Evolutionary conservation across 768 basidiomycete genomes (phyloP).

Genomic region (Phlebiopsis flavidoalba): DNA sequence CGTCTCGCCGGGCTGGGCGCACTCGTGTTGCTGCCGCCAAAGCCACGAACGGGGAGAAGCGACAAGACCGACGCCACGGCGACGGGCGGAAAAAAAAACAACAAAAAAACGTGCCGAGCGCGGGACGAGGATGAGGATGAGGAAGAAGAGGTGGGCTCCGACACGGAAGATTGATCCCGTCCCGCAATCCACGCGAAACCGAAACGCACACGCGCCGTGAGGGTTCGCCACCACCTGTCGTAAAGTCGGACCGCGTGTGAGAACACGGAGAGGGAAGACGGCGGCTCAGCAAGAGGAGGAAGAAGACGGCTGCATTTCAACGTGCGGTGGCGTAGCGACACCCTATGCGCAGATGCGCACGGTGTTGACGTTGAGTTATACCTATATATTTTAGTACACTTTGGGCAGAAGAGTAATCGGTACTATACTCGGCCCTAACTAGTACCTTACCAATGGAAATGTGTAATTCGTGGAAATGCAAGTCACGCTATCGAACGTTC

Average conservation of each 20-base stretch:
- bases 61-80: no score
- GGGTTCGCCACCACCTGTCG: not conserved
- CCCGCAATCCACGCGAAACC: not conserved
- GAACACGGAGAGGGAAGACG: constrained; percentile 54
- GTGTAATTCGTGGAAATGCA: no score
- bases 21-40: not conserved
- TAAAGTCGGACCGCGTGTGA: constrained; percentile 39
- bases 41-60: not conserved
- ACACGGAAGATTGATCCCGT: no score
- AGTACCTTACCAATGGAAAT: no score
- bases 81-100: no score
- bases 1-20: no score
- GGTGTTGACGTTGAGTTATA: not conserved
- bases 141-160: not conserved
- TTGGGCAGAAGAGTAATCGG: no score
- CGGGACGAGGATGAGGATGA: constrained; percentile 8
- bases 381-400: not conserved
- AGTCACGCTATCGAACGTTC: no score
- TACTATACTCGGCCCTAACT: no score
- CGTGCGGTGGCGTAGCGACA: constrained; percentile 34
- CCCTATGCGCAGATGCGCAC: no score
- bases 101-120: no score
- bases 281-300: constrained; percentile 42
- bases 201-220: constrained; percentile 12
- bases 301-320: constrained; percentile 44